phyloP scores from a whole-genome alignment of 2,329 filamentous ascomycete species.

The Hypoxylon sp. region DNA sequence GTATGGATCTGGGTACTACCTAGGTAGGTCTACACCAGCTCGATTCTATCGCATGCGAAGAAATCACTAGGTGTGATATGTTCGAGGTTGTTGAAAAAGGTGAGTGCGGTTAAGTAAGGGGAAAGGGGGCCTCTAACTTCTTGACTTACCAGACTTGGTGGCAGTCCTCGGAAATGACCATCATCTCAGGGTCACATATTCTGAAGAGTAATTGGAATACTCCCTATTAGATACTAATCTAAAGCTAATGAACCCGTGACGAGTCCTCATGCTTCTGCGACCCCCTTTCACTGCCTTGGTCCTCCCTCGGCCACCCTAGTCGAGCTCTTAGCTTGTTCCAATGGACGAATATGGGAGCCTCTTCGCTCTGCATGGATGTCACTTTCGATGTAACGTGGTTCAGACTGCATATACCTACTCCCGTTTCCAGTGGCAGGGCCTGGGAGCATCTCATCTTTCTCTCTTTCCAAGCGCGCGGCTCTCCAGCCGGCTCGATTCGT shows the following conservation, averaged over 20 bases:
- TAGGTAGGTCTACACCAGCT: too few relatives aligned
- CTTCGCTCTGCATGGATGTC: background rate
- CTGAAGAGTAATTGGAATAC: slow-evolving; percentile 10
- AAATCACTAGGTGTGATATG: background rate
- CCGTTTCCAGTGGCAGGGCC: slow-evolving; percentile 15
- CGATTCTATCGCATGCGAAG: too few relatives aligned
- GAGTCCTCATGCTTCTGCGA: background rate
- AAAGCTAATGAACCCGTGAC: slow-evolving; percentile 1
- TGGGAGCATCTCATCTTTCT: slow-evolving; percentile 29
- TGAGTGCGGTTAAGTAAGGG: background rate
- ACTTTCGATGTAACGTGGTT: background rate
- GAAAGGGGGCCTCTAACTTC: background rate
- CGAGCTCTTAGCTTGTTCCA: slow-evolving; percentile 4
- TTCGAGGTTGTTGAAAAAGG: background rate
- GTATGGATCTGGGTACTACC: too few relatives aligned
- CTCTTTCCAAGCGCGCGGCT: background rate
- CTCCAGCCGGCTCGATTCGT: slow-evolving; percentile 47
- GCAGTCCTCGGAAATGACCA: background rate
- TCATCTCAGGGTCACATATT: too few relatives aligned
- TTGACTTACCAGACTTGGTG: background rate
- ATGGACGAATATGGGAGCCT: background rate
- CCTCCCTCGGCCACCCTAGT: slow-evolving; percentile 2
- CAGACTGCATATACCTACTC: slow-evolving; percentile 3
- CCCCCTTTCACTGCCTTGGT: background rate
- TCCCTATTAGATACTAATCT: slow-evolving; percentile 19